A percentile compares a stretch with the other conserved stretches of the same genome.
Evolutionary conservation across 306 rosid genomes (phyloP).

Genomic region (Malus sieversii): DNA sequence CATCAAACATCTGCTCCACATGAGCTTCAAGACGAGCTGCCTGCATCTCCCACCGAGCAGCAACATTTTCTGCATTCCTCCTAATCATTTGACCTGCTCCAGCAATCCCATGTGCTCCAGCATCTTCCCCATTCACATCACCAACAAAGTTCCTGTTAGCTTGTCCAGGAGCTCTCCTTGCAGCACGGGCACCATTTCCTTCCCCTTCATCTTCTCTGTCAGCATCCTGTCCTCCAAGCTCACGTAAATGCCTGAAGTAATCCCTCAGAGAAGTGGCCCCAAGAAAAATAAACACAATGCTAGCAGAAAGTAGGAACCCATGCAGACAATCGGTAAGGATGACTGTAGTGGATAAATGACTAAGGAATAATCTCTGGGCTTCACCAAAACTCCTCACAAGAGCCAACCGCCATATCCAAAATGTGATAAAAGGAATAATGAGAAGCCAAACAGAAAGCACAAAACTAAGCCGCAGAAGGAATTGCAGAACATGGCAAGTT

Average conservation of each 20-base stretch:
- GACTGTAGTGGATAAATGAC: constrained; percentile 79
- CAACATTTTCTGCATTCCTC: constrained; percentile 93
- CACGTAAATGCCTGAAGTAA: constrained; percentile 93
- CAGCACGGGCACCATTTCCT: constrained; percentile 86
- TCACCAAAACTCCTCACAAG: constrained; percentile 96
- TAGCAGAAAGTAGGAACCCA: constrained; percentile 95
- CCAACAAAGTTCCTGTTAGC: constrained; percentile 70
- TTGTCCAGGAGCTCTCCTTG: constrained; percentile 86
- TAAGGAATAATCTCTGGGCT: constrained; percentile 87
- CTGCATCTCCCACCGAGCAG: constrained; percentile 98
- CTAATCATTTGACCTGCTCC: constrained; percentile 92
- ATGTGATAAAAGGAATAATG: constrained; percentile 91
- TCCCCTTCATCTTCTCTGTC: constrained; percentile 94
- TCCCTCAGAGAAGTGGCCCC: constrained; percentile 98
- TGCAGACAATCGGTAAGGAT: constrained; percentile 96
- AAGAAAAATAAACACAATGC: constrained; percentile 94
- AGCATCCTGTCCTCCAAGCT: constrained; percentile 92
- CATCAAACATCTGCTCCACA: constrained; percentile 98
- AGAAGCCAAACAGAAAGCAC: constrained; percentile 97
- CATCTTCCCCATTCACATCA: constrained; percentile 83
- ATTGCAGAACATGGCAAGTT: constrained; percentile 93
- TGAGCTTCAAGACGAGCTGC: constrained; percentile 99
- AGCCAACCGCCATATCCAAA: constrained; percentile 99
- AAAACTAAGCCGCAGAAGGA: constrained; percentile 88
- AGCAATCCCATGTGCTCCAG: constrained; percentile 75